phyloP scores from a whole-genome alignment of 1,139 yeast species.

The Debaryomyces sp. region DNA sequence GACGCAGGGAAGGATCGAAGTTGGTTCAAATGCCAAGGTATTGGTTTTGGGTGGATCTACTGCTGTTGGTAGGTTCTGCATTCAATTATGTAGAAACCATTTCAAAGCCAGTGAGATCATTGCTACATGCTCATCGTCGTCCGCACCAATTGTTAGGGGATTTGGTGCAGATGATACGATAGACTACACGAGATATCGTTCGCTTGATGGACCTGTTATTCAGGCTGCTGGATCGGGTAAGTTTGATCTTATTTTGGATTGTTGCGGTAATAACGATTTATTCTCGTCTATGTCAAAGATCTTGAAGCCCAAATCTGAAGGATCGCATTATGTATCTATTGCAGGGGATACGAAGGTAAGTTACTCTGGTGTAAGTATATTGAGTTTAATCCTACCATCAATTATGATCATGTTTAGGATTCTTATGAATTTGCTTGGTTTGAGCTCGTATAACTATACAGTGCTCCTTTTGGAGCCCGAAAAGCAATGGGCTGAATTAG shows the following conservation, averaged over 20 bases:
- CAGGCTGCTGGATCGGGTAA: conserved; percentile 24
- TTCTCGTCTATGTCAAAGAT: conserved; percentile 26
- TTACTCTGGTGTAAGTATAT: no score
- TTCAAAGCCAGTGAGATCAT: conserved; percentile 50
- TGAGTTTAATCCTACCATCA: no score
- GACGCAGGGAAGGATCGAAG: conserved; percentile 27
- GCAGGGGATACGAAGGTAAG: conserved; percentile 43
- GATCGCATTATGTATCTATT: conserved; percentile 48
- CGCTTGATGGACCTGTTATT: conserved; percentile 24
- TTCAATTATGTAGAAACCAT: conserved; percentile 55
- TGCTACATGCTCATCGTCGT: conserved; percentile 34
- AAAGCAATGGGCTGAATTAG: conserved; percentile 15
- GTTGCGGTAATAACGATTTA: conserved; percentile 30
- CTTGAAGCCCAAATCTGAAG: conserved; percentile 36
- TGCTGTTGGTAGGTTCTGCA: conserved; percentile 64
- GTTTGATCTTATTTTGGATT: conserved; percentile 43
- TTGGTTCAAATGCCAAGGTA: conserved; percentile 28
- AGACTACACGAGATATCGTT: conserved; percentile 46
- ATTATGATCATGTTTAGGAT: no score
- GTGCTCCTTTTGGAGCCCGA: conserved; percentile 9
- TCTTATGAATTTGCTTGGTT: no score
- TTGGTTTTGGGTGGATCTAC: conserved; percentile 76
- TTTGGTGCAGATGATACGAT: conserved; percentile 57
- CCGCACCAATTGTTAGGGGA: conserved; percentile 41
- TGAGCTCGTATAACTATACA: conserved; percentile 14